phyloP scores from a whole-genome alignment of 2,329 filamentous ascomycete genomes.

The Diaporthe sp. region DNA sequence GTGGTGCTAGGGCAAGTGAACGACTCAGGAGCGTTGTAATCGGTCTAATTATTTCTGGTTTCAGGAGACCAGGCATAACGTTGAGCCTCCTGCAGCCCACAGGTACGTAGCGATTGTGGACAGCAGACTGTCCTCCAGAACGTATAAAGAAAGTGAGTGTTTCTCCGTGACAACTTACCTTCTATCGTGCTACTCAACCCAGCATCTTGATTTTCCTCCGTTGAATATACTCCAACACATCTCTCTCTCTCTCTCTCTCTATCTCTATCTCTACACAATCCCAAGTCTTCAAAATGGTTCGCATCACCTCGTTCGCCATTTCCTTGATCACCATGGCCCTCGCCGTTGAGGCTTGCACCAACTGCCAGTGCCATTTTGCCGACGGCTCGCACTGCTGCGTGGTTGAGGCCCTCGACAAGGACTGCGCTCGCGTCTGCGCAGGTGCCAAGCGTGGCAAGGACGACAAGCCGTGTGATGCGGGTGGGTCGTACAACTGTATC shows the following conservation, averaged over 20 bases:
- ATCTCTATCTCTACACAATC: too few species aligned
- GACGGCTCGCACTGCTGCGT: slow-evolving; percentile 15
- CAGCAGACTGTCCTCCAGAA: not conserved
- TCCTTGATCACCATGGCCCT: not conserved
- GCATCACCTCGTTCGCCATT: not conserved
- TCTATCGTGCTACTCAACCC: not conserved
- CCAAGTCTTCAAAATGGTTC: not conserved
- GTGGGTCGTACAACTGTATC: slow-evolving; percentile 6
- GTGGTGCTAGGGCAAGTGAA: not conserved
- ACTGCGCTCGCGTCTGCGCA: slow-evolving; percentile 1
- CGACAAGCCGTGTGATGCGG: slow-evolving; percentile 1
- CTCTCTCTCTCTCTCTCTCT: not conserved
- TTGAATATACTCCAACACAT: not conserved
- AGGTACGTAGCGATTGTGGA: not conserved
- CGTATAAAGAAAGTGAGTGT: not conserved
- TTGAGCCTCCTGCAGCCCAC: not conserved
- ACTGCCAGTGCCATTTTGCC: slow-evolving; percentile 3
- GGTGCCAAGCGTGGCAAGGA: slow-evolving; percentile 6
- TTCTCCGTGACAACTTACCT: not conserved
- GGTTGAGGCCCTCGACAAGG: not conserved
- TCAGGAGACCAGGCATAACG: not conserved
- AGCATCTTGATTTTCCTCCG: not conserved
- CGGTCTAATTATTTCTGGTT: not conserved
- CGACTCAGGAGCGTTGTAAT: not conserved
- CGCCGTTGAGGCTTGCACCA: not conserved